Base-by-base conservation (phyloP, 2,329 filamentous ascomycete species). In the Stylonectria norvegica region DNA sequence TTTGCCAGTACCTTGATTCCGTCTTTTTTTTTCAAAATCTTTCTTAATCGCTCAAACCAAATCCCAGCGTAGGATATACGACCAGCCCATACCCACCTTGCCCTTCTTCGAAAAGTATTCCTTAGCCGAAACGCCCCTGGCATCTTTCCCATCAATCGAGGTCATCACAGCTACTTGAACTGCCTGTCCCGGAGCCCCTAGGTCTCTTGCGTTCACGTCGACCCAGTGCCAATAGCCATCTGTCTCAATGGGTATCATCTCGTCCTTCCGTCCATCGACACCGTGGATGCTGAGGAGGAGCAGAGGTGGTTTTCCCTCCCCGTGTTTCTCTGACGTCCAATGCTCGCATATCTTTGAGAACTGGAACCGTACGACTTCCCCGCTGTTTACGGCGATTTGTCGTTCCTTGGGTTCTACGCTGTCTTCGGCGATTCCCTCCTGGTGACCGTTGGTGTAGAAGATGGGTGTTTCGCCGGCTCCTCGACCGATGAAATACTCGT, bases 221-320 rank as follows among this genome's bases (percentile, higher is more conserved):
- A 81, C 65, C 81, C 87, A 95, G 79, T 85, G 94, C 66, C 83
- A 81, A 57, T 77, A 85, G 11, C 85, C 86, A 44, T 91, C 85
- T n/a, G 79, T 85, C 35, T 86, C 77, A 39, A 95, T 78, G 0
- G 86, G 79, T 2, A 91, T 66, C 39, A 79, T 73, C 30, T 89
- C 80, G 8, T 84, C 76, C 36, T 83, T 78, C 6, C 76, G 69
- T 0, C 86, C 86, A 51, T 89, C 81, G 4, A 74, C 53, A 0
- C 81, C 85, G 18, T 82, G 72, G 19, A 88, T 75, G 40, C 75
- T 74, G 14, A 95, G 67, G 40, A 93, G 66, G 56, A 91, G 80
- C 31, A 89, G 68, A 42, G 82, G 86, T 31, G 80, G 75, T 44
- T 75, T 78, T 1, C 83, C 84, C 38, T 71, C 65, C 1, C 85